These are phyloP conservation scores for Borovskyia barvae DNA, from an alignment of 208 protist species.

Conservation along the genomic window DNA sequence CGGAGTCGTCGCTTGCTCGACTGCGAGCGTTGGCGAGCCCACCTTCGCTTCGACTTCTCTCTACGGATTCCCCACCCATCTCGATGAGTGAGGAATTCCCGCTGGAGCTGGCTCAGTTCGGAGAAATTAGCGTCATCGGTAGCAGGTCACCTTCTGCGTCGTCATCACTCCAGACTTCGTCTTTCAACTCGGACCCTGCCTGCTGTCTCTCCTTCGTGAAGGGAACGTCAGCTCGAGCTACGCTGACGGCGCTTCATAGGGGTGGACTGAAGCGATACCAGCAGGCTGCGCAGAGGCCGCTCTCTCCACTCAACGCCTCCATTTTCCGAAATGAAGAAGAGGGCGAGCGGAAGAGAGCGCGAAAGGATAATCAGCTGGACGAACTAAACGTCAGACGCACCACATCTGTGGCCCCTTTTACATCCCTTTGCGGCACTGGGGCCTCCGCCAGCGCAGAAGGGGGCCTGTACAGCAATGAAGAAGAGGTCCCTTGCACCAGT, in stretches of 20 bases:
- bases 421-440: too few species aligned
- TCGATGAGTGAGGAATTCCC: slow-evolving; percentile 17
- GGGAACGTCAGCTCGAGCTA: slow-evolving; percentile 2
- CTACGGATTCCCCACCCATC: neutral
- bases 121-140: too few species aligned
- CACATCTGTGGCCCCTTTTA: too few species aligned
- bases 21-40: slow-evolving; percentile 21
- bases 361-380: too few species aligned
- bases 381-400: too few species aligned
- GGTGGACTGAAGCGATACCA: slow-evolving; percentile 18
- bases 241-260: neutral
- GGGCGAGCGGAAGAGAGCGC: neutral
- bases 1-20: slow-evolving; percentile 18
- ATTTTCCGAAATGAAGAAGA: slow-evolving; percentile 5
- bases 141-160: neutral
- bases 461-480: too few species aligned
- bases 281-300: neutral
- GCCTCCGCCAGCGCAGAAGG: too few species aligned
- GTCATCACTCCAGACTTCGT: slow-evolving; percentile 6
- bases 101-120: neutral
- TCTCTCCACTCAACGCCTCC: neutral
- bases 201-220: slow-evolving; percentile 16
- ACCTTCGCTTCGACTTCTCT: neutral
- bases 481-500: too few species aligned
- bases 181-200: slow-evolving; percentile 20